Evolutionary conservation across 139 green algal species (phyloP).

Genomic region (Closterium sp.): DNA sequence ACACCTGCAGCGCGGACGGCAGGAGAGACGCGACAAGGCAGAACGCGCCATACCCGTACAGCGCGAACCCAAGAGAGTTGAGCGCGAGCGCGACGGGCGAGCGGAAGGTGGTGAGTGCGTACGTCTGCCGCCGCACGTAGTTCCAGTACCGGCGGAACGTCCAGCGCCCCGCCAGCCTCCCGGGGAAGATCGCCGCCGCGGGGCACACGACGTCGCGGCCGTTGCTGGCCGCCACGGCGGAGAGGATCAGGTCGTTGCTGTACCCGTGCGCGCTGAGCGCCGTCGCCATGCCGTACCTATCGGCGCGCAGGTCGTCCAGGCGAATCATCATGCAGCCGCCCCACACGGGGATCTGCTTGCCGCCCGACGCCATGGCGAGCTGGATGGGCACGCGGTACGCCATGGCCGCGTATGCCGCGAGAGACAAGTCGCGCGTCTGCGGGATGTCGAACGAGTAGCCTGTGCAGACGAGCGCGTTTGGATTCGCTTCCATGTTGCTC

Average conservation of each 20-base stretch:
- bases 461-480: conserved; percentile 73
- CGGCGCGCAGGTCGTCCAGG: conserved; percentile 49
- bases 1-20: background rate
- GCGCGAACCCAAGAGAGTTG: conserved; percentile 65
- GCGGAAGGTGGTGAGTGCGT: conserved; percentile 87
- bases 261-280: conserved; percentile 77
- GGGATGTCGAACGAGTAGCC: conserved; percentile 88
- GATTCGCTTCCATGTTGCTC: conserved; percentile 62
- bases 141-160: conserved; percentile 73
- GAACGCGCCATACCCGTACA: conserved; percentile 63
- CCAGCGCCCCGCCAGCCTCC: conserved; percentile 4
- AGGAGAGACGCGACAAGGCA: conserved; percentile 55
- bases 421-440: background rate
- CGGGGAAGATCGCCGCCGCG: conserved; percentile 9
- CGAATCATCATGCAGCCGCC: conserved; percentile 87
- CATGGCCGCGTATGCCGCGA: conserved; percentile 31
- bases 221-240: conserved; percentile 60
- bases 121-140: conserved; percentile 89
- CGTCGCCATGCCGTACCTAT: conserved; percentile 59
- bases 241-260: conserved; percentile 86
- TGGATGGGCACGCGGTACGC: conserved; percentile 36
- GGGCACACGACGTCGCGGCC: background rate
- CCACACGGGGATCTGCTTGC: conserved; percentile 72
- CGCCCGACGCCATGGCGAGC: conserved; percentile 39
- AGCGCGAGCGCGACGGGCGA: conserved; percentile 55